Conservation (phyloP, 768 basidiomycete species). For the Pisolithus orientalis region DNA sequence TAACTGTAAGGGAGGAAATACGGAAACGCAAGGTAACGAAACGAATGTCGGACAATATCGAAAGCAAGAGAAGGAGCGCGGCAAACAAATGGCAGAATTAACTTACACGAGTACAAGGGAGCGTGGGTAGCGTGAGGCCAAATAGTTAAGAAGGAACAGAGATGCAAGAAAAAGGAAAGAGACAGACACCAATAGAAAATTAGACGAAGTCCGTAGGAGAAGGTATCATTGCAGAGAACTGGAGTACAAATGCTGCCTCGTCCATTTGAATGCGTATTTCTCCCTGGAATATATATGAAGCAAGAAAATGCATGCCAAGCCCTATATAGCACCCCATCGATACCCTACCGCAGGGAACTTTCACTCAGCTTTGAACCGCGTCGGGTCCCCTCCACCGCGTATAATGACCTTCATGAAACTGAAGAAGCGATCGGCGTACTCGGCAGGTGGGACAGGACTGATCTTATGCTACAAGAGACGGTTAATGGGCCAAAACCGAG, state of each 20-base stretch:
- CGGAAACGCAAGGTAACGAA: not conserved
- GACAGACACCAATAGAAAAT: not conserved
- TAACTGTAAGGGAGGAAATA: not conserved
- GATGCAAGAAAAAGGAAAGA: not conserved
- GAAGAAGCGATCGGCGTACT: slow-evolving; percentile 89
- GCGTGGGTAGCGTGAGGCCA: not conserved
- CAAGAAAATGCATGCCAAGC: not conserved
- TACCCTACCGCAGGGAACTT: not conserved
- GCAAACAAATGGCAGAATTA: not conserved
- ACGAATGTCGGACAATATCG: not conserved
- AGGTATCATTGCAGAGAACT: not conserved
- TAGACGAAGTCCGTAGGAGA: not conserved
- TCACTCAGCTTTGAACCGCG: slow-evolving; percentile 41
- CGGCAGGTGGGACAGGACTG: slow-evolving; percentile 81
- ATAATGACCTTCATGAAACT: slow-evolving; percentile 80
- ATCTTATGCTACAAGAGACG: slow-evolving; percentile 71
- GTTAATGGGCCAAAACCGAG: slow-evolving; percentile 6
- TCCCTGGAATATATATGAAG: not conserved
- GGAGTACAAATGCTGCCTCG: not conserved
- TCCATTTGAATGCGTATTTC: not conserved
- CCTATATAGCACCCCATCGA: not conserved
- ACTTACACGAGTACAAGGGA: not conserved
- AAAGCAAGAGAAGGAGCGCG: not conserved
- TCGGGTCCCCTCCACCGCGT: slow-evolving; percentile 70
- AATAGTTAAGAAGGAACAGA: not conserved